These are phyloP conservation scores for Tetrahymena malaccensis DNA, from an alignment of 73 alveolate genomes.

Conservation along the genomic window DNA sequence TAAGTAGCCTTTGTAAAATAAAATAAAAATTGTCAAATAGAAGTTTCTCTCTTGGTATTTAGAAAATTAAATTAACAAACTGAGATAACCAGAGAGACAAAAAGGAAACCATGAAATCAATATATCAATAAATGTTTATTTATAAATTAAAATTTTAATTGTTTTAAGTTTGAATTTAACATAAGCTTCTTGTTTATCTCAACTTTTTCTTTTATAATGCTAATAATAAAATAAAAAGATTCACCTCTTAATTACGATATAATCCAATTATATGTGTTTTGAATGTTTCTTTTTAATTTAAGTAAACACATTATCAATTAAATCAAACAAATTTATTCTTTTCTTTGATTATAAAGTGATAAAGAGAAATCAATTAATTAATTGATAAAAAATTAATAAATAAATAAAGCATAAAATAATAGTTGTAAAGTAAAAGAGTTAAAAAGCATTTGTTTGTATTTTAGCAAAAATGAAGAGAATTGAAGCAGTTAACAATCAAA, in stretches of 20 bases:
- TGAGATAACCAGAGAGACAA: background rate
- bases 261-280: background rate
- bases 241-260: background rate
- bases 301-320: background rate
- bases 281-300: background rate
- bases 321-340: background rate
- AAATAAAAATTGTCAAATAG: background rate
- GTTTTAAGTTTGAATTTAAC: background rate
- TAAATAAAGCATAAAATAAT: background rate
- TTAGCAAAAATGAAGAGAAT: background rate
- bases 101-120: no score
- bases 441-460: background rate
- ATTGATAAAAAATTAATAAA: background rate
- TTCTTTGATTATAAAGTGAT: background rate
- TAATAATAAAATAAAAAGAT: background rate
- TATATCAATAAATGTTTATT: no score
- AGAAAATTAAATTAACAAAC: background rate
- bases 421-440: background rate
- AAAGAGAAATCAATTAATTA: background rate
- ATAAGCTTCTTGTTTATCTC: background rate
- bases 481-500: background rate
- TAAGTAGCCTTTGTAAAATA: background rate
- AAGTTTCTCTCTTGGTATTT: background rate
- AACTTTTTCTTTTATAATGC: background rate
- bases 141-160: no score